A percentile compares a stretch with the other conserved stretches of the same genome.
These are phyloP conservation scores for Avena atlantica DNA, from an alignment of 176 grass and related monocot species.

Conservation along the genomic window DNA sequence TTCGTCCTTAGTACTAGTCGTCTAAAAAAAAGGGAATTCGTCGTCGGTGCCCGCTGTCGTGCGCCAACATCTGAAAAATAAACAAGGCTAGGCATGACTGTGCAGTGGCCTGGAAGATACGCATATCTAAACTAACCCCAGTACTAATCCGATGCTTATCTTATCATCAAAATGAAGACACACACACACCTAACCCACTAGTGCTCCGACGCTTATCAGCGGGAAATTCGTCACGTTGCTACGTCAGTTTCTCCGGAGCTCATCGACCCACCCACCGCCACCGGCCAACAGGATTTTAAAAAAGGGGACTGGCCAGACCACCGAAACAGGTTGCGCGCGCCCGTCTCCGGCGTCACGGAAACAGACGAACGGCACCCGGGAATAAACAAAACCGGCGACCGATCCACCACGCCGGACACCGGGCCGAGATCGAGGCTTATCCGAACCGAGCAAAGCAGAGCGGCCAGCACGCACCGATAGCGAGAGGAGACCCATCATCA, in stretches of 20 bases:
- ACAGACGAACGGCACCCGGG: slow-evolving; percentile 17
- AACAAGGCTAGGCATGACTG: background rate
- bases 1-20: background rate
- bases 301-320: background rate
- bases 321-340: slow-evolving; percentile 17
- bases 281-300: slow-evolving; percentile 48
- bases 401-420: background rate
- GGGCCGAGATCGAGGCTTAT: background rate
- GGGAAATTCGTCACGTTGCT: background rate
- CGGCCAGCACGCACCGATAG: background rate
- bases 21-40: background rate
- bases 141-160: background rate
- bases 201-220: background rate
- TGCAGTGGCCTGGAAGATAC: background rate
- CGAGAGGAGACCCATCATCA: background rate
- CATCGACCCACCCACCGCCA: background rate
- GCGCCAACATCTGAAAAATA: background rate
- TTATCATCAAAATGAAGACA: background rate
- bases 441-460: background rate
- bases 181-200: background rate
- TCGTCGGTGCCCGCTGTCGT: slow-evolving; percentile 15
- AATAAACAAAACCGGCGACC: slow-evolving; percentile 31
- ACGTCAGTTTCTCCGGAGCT: background rate
- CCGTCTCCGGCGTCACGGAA: background rate
- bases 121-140: background rate